Base-by-base conservation (phyloP, 345 rosid species). In the Garcia nutans region DNA sequence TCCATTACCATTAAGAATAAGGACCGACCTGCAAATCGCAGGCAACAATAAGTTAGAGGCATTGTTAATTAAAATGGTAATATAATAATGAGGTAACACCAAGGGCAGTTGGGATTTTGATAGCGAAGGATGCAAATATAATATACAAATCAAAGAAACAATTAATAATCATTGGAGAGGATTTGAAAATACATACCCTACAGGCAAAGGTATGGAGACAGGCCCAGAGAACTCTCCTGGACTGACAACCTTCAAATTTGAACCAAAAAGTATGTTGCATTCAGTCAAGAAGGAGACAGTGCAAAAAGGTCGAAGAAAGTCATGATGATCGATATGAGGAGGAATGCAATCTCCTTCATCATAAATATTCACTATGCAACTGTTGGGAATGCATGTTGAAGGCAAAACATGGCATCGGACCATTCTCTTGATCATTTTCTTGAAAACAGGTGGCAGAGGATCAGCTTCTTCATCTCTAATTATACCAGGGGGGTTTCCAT, bases 281-380 rank as follows among this genome's bases (percentile, higher is more conserved):
- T 87, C 86, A 23, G 84, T 76, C 79, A 90, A 85, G 74, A 90
- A 88, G 0, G 94, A 90, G n/a, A 88, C 85, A 0, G 92, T 90
- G 71, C 92, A 88, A 77, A 90, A 90, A 4, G 93, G 94, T 52
- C 94, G 83, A 26, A 87, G 74, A 70, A 90, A 90, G 77, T 90
- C 92, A 6, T 87, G 91, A 76, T 87, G 88, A 71, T 90, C 89
- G 13, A 88, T 88, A 65, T 90, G 94, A 11, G 92, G 94, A 70
- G 91, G 94, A 84, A 88, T 88, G 77, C 92, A 88, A 72, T 90
- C 91, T 54, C 91, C 92, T 85, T 90, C 92, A 0, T 84, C 87
- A 33, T 90, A 90, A 70, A 90, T 87, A 68, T 90, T 90, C 37
- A 90, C 94, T 45, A 90, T 90, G 82, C 92, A 90, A 67, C 91